Percentiles rank a stretch among this genome's conserved stretches.
Evolutionary conservation across 371 early-diverging fungal genomes (phyloP).

Genomic region (Gilbertella persicaria): DNA sequence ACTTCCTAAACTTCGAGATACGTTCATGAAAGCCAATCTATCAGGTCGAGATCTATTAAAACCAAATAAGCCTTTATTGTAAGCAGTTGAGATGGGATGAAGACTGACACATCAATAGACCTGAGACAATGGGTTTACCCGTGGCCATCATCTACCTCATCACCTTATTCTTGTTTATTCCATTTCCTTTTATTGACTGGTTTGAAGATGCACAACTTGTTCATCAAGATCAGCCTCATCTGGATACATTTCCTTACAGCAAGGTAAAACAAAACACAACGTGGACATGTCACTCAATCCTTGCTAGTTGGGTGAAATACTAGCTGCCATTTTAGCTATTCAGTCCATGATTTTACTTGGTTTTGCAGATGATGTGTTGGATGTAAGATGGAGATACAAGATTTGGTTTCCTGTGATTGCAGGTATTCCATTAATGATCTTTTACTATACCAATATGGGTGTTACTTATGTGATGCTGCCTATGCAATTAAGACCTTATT

Average conservation of each 20-base stretch:
- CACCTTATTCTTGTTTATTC: conserved; percentile 88
- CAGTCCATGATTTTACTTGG: conserved; percentile 96
- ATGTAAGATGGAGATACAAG: conserved; percentile 96
- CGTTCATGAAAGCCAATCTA: conserved; percentile 73
- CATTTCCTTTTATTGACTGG: conserved; percentile 88
- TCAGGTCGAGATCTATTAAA: conserved; percentile 87
- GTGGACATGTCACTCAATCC: neutral
- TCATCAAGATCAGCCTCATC: conserved; percentile 36
- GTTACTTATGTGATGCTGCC: conserved; percentile 90
- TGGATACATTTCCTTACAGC: conserved; percentile 71
- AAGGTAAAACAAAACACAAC: conserved; percentile 45
- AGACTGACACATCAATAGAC: conserved; percentile 15
- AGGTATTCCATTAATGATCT: conserved; percentile 90
- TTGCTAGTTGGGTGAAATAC: conserved; percentile 76
- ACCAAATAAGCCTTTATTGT: conserved; percentile 69
- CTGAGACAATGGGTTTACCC: conserved; percentile 48
- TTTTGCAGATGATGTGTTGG: conserved; percentile 97
- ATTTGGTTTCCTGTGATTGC: conserved; percentile 94
- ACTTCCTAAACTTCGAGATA: conserved; percentile 55
- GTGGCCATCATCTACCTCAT: conserved; percentile 76
- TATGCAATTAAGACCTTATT: conserved; percentile 68
- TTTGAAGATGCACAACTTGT: conserved; percentile 51
- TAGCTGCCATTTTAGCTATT: conserved; percentile 87
- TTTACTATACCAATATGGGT: conserved; percentile 90
- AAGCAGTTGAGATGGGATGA: conserved; percentile 19